phyloP scores from a whole-genome alignment of 2,329 filamentous ascomycete species.

The Penicillium sp. region DNA sequence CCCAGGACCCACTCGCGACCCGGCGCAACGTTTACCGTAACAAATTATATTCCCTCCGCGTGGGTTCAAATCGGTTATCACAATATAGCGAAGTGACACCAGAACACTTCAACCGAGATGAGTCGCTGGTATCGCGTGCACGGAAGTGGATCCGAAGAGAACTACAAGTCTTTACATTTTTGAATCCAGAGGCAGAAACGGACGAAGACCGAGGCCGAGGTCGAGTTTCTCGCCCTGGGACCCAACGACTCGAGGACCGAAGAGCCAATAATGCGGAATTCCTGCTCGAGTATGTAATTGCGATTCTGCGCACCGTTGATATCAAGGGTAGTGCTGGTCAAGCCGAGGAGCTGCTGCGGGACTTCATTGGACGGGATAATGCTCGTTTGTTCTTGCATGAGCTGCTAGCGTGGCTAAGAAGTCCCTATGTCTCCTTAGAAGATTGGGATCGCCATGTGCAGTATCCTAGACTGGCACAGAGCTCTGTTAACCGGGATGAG shows the following conservation, averaged over 20 bases:
- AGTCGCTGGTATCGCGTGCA: constrained; percentile 71
- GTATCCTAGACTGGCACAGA: constrained; percentile 51
- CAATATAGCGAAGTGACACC: constrained; percentile 74
- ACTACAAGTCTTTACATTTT: constrained; percentile 76
- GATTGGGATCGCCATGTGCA: constrained; percentile 82
- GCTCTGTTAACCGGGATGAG: background rate
- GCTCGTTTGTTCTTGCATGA: constrained; percentile 81
- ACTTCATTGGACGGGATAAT: constrained; percentile 74
- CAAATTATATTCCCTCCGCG: constrained; percentile 73
- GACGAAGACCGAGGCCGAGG: constrained; percentile 17
- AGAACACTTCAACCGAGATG: constrained; percentile 61
- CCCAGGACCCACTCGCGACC: constrained; percentile 52
- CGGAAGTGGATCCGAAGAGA: constrained; percentile 81
- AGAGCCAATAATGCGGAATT: constrained; percentile 75
- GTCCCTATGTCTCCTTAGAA: constrained; percentile 69
- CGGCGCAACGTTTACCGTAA: constrained; percentile 73
- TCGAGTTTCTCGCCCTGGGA: constrained; percentile 27
- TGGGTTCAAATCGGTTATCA: constrained; percentile 78
- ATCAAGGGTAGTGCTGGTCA: constrained; percentile 75
- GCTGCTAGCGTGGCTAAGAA: constrained; percentile 76
- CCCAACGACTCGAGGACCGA: constrained; percentile 39
- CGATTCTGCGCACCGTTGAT: constrained; percentile 79
- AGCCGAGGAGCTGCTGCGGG: constrained; percentile 74
- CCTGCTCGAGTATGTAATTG: constrained; percentile 80
- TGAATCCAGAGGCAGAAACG: constrained; percentile 47